These are phyloP conservation scores for Pleomassaria siparia DNA, from an alignment of 2,329 filamentous ascomycete species.

Conservation along the genomic window DNA sequence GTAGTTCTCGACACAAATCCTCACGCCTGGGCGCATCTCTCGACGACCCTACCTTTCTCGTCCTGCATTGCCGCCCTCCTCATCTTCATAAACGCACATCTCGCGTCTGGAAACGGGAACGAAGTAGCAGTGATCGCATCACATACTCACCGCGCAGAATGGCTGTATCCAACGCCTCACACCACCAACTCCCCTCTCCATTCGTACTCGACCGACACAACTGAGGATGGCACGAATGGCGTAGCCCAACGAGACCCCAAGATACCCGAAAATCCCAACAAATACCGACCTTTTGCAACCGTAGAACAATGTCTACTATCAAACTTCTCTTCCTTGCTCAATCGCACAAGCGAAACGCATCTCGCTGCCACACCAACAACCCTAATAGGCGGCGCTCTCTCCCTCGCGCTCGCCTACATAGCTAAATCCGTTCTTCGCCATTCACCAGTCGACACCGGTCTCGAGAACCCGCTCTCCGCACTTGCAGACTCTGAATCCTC, in stretches of 20 bases:
- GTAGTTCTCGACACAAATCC: constrained; percentile 96
- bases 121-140: constrained; percentile 89
- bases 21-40: constrained; percentile 83
- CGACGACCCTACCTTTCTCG: constrained; percentile 73
- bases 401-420: constrained; percentile 84
- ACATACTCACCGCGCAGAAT: constrained; percentile 81
- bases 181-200: constrained; percentile 15
- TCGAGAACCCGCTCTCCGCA: constrained; percentile 50
- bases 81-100: constrained; percentile 94
- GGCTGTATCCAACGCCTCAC: constrained; percentile 74
- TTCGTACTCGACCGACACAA: too few relatives aligned
- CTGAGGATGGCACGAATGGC: constrained; percentile 1
- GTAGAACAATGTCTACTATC: constrained; percentile 79
- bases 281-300: constrained; percentile 87
- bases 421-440: constrained; percentile 71
- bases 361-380: constrained; percentile 73
- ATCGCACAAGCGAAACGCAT: constrained; percentile 63
- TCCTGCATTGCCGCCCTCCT: constrained; percentile 85
- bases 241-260: constrained; percentile 12
- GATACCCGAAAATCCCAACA: constrained; percentile 65
- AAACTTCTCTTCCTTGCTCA: constrained; percentile 73
- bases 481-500: constrained; percentile 42
- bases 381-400: constrained; percentile 87
- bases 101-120: constrained; percentile 91
- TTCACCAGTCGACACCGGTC: constrained; percentile 48